Base-by-base conservation (phyloP, 2,329 filamentous ascomycete genomes). In the Orbilia oligospora region DNA sequence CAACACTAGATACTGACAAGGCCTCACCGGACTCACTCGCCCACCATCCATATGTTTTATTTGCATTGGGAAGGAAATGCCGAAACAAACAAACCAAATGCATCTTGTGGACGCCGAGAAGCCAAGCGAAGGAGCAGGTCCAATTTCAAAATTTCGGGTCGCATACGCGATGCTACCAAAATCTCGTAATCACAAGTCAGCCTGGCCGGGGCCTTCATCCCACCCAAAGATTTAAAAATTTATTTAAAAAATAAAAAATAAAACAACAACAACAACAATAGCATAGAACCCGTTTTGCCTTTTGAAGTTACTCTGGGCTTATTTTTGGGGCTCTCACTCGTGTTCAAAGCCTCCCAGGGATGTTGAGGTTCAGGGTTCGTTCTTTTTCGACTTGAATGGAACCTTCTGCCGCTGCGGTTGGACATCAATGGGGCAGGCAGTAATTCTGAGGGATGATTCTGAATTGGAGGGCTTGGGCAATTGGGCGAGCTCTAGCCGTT, bases 91-190 rank as follows among this genome's bases (percentile, higher is more conserved):
- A 9, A 9, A 5, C 24, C 3, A 20, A 49, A 4, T 36, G 30
- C 20, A 6, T 27, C 56, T 36, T 14, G 56, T 27, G 36, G 56
- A 18, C 56, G 18, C 36, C 22, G 24, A 51, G 33, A 41, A 22
- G 44, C 61, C 61, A 65, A 65, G 61, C 61, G 38, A 65, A 65
- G 10, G n/a, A 49, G 61, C 22, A 65, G 61, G 61, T 49, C 41
- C 2, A 18, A 24, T 24, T 44, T 27, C 18, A 22, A 44, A 41
- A 27, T 8, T 44, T 12, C 3, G 36, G 36, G 33, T 44, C 22
- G 36, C 36, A 24, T 41, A 61, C 55, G 55, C 55, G 55, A 61
- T 61, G 55, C 56, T 61, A 61, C 56, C 56, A 44, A 61, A 61
- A 20, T 61, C 33, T 44, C 36, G 56, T 44, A 61, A 61, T 61